Evolutionary conservation across 2,329 filamentous ascomycete genomes (phyloP).

Genomic region (Ciborinia camelliae): DNA sequence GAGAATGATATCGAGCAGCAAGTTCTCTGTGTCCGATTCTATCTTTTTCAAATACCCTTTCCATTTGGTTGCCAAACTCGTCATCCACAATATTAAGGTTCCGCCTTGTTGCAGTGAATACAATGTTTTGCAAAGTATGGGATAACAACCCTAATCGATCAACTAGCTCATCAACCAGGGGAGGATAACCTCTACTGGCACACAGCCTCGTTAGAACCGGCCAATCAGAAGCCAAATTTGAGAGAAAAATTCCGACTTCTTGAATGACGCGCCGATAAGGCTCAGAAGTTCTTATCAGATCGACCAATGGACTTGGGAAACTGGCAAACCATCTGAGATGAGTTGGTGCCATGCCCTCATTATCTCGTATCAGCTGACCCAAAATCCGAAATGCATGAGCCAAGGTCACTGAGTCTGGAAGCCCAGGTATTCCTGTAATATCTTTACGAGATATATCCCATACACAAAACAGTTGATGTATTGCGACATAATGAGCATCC

Average conservation of each 20-base stretch:
- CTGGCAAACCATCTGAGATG: slow-evolving; percentile 46
- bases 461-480: slow-evolving; percentile 64
- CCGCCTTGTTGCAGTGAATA: slow-evolving; percentile 51
- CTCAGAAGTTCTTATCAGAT: slow-evolving; percentile 34
- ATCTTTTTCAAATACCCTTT: slow-evolving; percentile 40
- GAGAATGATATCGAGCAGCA: slow-evolving; percentile 29
- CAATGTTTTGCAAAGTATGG: slow-evolving; percentile 48
- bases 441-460: slow-evolving; percentile 41
- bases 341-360: slow-evolving; percentile 40
- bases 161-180: slow-evolving; percentile 55
- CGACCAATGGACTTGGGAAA: slow-evolving; percentile 44
- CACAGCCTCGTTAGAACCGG: slow-evolving; percentile 39
- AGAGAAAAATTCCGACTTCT: slow-evolving; percentile 46
- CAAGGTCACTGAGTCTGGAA: slow-evolving; percentile 30
- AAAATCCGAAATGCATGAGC: slow-evolving; percentile 40
- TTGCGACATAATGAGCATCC: slow-evolving; percentile 61
- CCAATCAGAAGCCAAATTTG: slow-evolving; percentile 45
- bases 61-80: slow-evolving; percentile 37
- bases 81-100: slow-evolving; percentile 44
- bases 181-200: slow-evolving; percentile 46
- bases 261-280: slow-evolving; percentile 36
- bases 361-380: slow-evolving; percentile 45
- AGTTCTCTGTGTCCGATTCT: slow-evolving; percentile 37
- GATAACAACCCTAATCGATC: slow-evolving; percentile 49
- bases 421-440: slow-evolving; percentile 38